These are phyloP conservation scores for Coniella lustricola DNA, from an alignment of 2,329 filamentous ascomycete species.

Conservation along the genomic window DNA sequence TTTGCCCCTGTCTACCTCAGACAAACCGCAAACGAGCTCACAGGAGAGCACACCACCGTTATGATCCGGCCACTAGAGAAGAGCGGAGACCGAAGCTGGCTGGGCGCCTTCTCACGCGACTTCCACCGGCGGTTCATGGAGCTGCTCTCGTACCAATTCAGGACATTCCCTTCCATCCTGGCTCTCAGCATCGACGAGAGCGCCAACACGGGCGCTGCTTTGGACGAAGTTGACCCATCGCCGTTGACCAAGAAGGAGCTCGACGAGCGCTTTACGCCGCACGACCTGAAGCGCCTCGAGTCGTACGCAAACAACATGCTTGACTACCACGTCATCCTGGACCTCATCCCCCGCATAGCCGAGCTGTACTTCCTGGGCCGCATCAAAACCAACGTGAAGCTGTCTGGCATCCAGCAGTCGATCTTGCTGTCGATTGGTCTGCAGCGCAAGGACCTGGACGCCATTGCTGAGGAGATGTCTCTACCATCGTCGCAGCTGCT, in stretches of 20 bases:
- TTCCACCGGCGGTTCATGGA: conserved; percentile 92
- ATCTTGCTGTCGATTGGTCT: conserved; percentile 87
- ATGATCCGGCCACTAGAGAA: conserved; percentile 79
- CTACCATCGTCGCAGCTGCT: conserved; percentile 73
- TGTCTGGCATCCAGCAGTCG: conserved; percentile 77
- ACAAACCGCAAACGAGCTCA: conserved; percentile 93
- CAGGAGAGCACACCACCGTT: conserved; percentile 94
- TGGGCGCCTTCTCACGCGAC: conserved; percentile 83
- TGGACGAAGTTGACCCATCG: conserved; percentile 45
- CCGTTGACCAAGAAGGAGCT: conserved; percentile 68
- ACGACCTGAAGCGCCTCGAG: conserved; percentile 90
- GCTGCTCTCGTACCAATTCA: conserved; percentile 88
- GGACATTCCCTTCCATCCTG: conserved; percentile 67
- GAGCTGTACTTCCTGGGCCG: conserved; percentile 78
- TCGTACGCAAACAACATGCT: conserved; percentile 96
- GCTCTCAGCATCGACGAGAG: conserved; percentile 86
- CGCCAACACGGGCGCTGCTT: conserved; percentile 63
- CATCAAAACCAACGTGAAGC: conserved; percentile 57
- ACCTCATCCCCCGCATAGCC: conserved; percentile 79
- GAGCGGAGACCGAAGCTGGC: conserved; percentile 69
- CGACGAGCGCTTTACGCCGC: conserved; percentile 74
- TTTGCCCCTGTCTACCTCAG: conserved; percentile 88
- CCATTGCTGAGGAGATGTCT: conserved; percentile 69
- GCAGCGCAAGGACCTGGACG: conserved; percentile 81
- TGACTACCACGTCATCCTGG: conserved; percentile 94